These are phyloP conservation scores for Suhomyces pyralidae DNA, from an alignment of 805 yeast genomes.

Conservation along the genomic window DNA sequence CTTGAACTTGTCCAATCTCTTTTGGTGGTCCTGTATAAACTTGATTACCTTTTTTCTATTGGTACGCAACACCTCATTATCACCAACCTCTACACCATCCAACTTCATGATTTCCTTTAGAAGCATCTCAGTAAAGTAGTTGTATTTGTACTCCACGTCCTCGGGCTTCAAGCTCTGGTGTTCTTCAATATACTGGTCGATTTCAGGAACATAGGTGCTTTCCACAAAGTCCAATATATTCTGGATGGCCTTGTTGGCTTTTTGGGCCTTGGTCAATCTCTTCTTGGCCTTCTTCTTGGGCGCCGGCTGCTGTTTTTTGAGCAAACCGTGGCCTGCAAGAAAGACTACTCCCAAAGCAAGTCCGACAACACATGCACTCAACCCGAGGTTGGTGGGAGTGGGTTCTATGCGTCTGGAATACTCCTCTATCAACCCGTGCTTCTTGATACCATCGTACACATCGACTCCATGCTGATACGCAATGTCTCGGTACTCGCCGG, in stretches of 20 bases:
- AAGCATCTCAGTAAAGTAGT: slow-evolving; percentile 63
- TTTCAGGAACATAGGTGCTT: slow-evolving; percentile 36
- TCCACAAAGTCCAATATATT: slow-evolving; percentile 39
- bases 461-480: neutral
- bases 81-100: slow-evolving; percentile 59
- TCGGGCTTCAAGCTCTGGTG: slow-evolving; percentile 24
- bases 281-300: slow-evolving; percentile 29
- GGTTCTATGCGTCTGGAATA: neutral
- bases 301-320: neutral
- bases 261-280: slow-evolving; percentile 38
- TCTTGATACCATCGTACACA: neutral
- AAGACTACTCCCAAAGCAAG: neutral
- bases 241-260: slow-evolving; percentile 39
- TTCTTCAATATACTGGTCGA: slow-evolving; percentile 30
- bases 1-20: slow-evolving; percentile 49
- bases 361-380: neutral
- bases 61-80: slow-evolving; percentile 49
- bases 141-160: slow-evolving; percentile 46
- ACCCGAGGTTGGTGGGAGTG: neutral
- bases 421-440: slow-evolving; percentile 1
- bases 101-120: slow-evolving; percentile 63
- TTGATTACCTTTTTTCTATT: slow-evolving; percentile 60
- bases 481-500: neutral
- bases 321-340: neutral
- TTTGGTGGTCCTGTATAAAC: slow-evolving; percentile 57